Conservation (phyloP, 1,284 basidiomycete species). For the Irpex lacteus region DNA sequence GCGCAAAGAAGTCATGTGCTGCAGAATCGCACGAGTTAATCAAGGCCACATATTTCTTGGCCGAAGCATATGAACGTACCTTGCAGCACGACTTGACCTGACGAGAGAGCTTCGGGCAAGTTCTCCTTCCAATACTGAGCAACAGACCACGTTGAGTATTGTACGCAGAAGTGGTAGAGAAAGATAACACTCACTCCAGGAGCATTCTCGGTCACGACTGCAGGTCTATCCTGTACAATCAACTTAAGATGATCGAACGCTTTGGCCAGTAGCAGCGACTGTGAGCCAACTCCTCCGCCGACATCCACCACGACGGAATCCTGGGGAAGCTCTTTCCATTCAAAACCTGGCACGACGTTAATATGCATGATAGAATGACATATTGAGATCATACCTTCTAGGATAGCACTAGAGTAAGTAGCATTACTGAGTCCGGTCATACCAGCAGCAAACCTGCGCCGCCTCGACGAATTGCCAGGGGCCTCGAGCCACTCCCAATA, state of each 20-base stretch:
- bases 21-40: not conserved
- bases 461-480: conserved; percentile 9
- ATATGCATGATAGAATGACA: not conserved
- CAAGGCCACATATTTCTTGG: not conserved
- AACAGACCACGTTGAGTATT: not conserved
- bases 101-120: conserved; percentile 5
- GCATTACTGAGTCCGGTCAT: not conserved
- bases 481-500: conserved; percentile 17
- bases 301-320: conserved; percentile 19
- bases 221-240: conserved; percentile 30
- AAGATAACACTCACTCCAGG: conserved; percentile 9
- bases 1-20: conserved; percentile 29
- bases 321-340: conserved; percentile 10
- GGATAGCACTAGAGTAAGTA: conserved; percentile 1
- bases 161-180: too few species aligned
- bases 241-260: conserved; percentile 21
- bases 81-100: conserved; percentile 14
- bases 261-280: conserved; percentile 18
- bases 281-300: conserved; percentile 23
- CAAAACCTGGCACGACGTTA: conserved; percentile 8
- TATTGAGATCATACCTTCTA: conserved; percentile 14
- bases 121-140: conserved; percentile 10
- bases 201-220: conserved; percentile 14
- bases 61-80: conserved; percentile 5
- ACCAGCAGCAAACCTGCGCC: not conserved